Evolutionary conservation across 2,329 filamentous ascomycete species (phyloP).

Genomic region (Neurospora sp.): DNA sequence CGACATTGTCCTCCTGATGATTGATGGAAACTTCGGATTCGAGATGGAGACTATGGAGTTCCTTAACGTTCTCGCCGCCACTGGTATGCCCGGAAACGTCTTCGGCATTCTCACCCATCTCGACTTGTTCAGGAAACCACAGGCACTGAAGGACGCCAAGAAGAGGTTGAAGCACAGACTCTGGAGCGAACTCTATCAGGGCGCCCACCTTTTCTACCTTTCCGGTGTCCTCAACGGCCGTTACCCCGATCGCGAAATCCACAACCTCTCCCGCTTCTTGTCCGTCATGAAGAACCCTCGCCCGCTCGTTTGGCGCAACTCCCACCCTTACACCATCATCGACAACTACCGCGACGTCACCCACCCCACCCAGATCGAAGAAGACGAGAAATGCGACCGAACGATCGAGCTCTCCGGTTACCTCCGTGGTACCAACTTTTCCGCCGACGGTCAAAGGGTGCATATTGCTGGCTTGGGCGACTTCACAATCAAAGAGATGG

Average conservation of each 20-base stretch:
- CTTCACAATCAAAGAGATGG: slow-evolving; percentile 72
- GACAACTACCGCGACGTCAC: slow-evolving; percentile 95
- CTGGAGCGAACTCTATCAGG: slow-evolving; percentile 95
- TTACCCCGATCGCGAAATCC: slow-evolving; percentile 91
- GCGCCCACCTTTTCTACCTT: slow-evolving; percentile 93
- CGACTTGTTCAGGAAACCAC: slow-evolving; percentile 90
- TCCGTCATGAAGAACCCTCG: slow-evolving; percentile 99
- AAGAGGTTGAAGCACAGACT: slow-evolving; percentile 92
- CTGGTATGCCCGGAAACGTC: slow-evolving; percentile 96
- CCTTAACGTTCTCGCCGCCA: slow-evolving; percentile 82
- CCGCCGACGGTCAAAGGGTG: slow-evolving; percentile 72
- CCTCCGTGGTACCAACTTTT: slow-evolving; percentile 87
- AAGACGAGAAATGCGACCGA: slow-evolving; percentile 80
- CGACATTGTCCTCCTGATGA: slow-evolving; percentile 95
- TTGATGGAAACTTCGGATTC: slow-evolving; percentile 96
- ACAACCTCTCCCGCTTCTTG: slow-evolving; percentile 90
- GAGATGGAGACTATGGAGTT: slow-evolving; percentile 99
- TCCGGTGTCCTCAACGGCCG: slow-evolving; percentile 94
- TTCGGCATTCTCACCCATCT: slow-evolving; percentile 95
- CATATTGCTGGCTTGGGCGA: slow-evolving; percentile 92
- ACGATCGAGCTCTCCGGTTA: slow-evolving; percentile 90
- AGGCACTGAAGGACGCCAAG: slow-evolving; percentile 85
- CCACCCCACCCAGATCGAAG: slow-evolving; percentile 82
- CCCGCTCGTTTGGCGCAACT: slow-evolving; percentile 92
- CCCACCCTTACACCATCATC: slow-evolving; percentile 86